Percentiles rank a stretch among this genome's conserved stretches.
These are phyloP conservation scores for Globisporangium nunn DNA, from an alignment of 352 stramenopile genomes.

Conservation along the genomic window DNA sequence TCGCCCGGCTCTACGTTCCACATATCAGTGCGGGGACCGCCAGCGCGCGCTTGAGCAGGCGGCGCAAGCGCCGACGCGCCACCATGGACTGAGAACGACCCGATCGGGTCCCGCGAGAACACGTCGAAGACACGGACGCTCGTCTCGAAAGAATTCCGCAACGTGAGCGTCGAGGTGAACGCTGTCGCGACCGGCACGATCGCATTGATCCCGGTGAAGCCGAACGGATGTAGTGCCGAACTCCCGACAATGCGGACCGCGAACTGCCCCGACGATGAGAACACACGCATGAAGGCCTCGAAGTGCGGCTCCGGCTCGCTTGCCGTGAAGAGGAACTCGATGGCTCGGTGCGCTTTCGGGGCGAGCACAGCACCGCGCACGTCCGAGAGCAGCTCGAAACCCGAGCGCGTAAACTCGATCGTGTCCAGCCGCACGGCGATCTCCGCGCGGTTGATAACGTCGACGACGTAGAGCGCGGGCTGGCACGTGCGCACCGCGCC, in stretches of 20 bases:
- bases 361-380: constrained; percentile 28
- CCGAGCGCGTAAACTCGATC: constrained; percentile 34
- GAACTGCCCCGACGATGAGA: constrained; percentile 44
- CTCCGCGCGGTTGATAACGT: constrained; percentile 28
- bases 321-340: constrained; percentile 35
- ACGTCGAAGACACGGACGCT: constrained; percentile 41
- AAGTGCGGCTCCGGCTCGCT: constrained; percentile 16
- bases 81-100: constrained; percentile 16
- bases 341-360: constrained; percentile 21
- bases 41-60: not conserved
- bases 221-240: constrained; percentile 23
- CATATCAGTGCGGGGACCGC: constrained; percentile 4
- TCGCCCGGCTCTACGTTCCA: constrained; percentile 33
- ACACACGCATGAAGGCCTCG: constrained; percentile 28
- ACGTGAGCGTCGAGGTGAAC: constrained; percentile 25
- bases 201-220: constrained; percentile 17
- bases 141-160: constrained; percentile 36
- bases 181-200: constrained; percentile 26
- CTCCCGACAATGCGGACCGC: constrained; percentile 26
- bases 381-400: constrained; percentile 31
- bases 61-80: constrained; percentile 1
- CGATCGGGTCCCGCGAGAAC: constrained; percentile 30
- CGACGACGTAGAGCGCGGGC: constrained; percentile 22
- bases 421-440: constrained; percentile 25
- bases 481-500: constrained; percentile 29